Evolutionary conservation across 2,329 filamentous ascomycete species (phyloP).

Genomic region (Stagonosporopsis cucurbitacearum): DNA sequence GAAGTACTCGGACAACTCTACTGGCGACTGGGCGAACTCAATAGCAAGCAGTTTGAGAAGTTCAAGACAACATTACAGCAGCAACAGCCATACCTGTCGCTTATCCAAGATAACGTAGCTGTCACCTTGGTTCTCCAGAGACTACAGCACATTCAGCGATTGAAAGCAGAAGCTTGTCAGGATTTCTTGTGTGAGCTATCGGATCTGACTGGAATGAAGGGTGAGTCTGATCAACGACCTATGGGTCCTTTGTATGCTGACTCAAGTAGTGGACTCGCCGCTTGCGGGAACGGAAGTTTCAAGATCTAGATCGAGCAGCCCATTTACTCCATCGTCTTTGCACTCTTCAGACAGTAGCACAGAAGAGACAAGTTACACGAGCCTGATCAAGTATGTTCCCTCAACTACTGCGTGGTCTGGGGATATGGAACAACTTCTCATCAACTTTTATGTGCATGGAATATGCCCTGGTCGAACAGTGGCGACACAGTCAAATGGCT

Average conservation of each 20-base stretch:
- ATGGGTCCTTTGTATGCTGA: constrained; percentile 17
- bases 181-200: constrained; percentile 44
- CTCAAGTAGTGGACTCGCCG: constrained; percentile 33
- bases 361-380: constrained; percentile 30
- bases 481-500: constrained; percentile 36
- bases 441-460: constrained; percentile 42
- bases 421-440: constrained; percentile 39
- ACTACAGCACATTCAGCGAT: constrained; percentile 41
- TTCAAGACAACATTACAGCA: constrained; percentile 41
- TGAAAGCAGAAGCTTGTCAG: constrained; percentile 44
- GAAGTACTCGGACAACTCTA: constrained; percentile 46
- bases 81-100: constrained; percentile 35
- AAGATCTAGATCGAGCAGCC: constrained; percentile 34
- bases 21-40: constrained; percentile 45
- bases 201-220: constrained; percentile 39
- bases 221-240: constrained; percentile 20
- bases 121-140: constrained; percentile 41
- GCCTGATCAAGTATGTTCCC: constrained; percentile 43
- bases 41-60: constrained; percentile 46
- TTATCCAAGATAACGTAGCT: constrained; percentile 34
- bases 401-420: constrained; percentile 24
- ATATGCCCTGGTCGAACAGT: constrained; percentile 42
- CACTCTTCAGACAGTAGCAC: constrained; percentile 35
- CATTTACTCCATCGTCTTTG: constrained; percentile 34
- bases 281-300: constrained; percentile 34